A percentile compares a stretch with the other conserved stretches of the same genome.
Conservation (phyloP, 768 basidiomycete species). For the Coprinopsis sp. region DNA sequence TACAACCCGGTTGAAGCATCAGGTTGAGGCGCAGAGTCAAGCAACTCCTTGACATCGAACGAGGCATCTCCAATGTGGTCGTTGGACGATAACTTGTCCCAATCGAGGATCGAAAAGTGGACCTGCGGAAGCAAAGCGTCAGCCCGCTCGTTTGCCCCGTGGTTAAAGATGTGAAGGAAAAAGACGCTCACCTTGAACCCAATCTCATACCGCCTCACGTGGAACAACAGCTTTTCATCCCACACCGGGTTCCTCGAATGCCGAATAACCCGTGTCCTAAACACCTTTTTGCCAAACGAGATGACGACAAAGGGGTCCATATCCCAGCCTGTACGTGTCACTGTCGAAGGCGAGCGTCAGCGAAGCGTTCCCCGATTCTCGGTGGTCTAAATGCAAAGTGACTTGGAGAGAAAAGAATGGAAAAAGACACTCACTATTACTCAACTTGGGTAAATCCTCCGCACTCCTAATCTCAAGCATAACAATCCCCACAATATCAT, state of each 20-base stretch:
- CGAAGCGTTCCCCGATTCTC: too few species aligned
- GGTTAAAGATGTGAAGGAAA: too few species aligned
- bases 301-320: slow-evolving; percentile 98
- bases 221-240: slow-evolving; percentile 95
- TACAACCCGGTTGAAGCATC: slow-evolving; percentile 54
- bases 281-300: slow-evolving; percentile 96
- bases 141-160: too few species aligned
- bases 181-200: slow-evolving; percentile 41
- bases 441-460: slow-evolving; percentile 76
- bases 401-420: neutral
- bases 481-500: slow-evolving; percentile 91
- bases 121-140: slow-evolving; percentile 25
- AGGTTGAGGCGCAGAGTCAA: slow-evolving; percentile 63
- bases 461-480: slow-evolving; percentile 89
- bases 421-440: slow-evolving; percentile 68
- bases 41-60: slow-evolving; percentile 67
- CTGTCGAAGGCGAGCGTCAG: slow-evolving; percentile 31
- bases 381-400: too few species aligned
- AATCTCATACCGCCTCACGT: slow-evolving; percentile 84
- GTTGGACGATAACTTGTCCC: slow-evolving; percentile 91
- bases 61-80: slow-evolving; percentile 81
- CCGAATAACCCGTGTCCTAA: slow-evolving; percentile 84
- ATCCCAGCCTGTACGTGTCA: slow-evolving; percentile 86
- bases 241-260: slow-evolving; percentile 82
- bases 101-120: slow-evolving; percentile 84